Percentiles rank a stretch among this genome's conserved stretches.
These are phyloP conservation scores for Microbotryum intermedium DNA, from an alignment of 1,284 basidiomycete genomes.

Conservation along the genomic window DNA sequence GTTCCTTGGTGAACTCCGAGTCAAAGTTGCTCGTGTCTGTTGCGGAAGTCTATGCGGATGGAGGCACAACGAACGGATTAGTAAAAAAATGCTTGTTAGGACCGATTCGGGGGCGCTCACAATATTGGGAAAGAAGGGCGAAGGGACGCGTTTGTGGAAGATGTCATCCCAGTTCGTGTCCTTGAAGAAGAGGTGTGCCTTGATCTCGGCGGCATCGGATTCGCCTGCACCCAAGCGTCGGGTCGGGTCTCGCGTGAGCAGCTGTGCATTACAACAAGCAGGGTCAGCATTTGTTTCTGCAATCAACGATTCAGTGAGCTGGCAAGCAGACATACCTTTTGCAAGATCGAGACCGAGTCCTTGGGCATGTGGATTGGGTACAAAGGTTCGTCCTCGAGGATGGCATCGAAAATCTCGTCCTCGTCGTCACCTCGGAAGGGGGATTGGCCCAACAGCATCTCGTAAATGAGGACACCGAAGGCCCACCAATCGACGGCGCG, in stretches of 20 bases:
- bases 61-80: background rate
- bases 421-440: conserved; percentile 99
- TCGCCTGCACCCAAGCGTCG: conserved; percentile 91
- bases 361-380: conserved; percentile 99
- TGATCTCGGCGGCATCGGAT: conserved; percentile 93
- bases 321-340: conserved; percentile 56
- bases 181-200: conserved; percentile 95
- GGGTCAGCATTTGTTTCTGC: conserved; percentile 1
- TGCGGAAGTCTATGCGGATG: conserved; percentile 36
- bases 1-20: conserved; percentile 81
- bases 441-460: conserved; percentile 97
- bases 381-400: conserved; percentile 93
- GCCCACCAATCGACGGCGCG: conserved; percentile 99
- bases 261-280: conserved; percentile 44
- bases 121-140: conserved; percentile 94
- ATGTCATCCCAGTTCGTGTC: conserved; percentile 96
- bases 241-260: conserved; percentile 85
- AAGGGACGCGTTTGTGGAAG: conserved; percentile 87
- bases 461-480: conserved; percentile 96
- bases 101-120: conserved; percentile 50
- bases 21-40: conserved; percentile 72
- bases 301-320: background rate
- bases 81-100: conserved; percentile 35
- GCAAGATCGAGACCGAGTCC: conserved; percentile 89
- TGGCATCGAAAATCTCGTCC: conserved; percentile 99